Base-by-base conservation (phyloP, 306 rosid species). In the Trifolium fragiferum region DNA sequence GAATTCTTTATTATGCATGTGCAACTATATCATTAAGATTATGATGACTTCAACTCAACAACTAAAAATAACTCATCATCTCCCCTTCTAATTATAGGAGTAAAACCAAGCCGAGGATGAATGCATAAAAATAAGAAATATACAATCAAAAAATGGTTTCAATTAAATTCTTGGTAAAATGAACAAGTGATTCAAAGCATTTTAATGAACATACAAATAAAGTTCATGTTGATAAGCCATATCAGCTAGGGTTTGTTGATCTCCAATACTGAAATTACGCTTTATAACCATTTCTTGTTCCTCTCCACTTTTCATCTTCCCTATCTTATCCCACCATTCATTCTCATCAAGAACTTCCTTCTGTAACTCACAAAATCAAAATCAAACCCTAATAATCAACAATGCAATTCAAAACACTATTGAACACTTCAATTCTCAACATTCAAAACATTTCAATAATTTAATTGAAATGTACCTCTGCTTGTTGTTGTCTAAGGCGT, bases 261-360 rank as follows among this genome's bases (percentile, higher is more conserved):
- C 96, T 16, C 69, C 74, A 25, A 90, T 73, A 75, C 89, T 86
- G 43, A 83, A 93, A 83, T 82, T 76, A 21, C 82, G 90, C 87
- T 87, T 89, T 66, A 91, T 85, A 53, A 93, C 74, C 88, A 91
- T 72, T 78, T 93, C 98, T 25, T 87, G 90, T 62, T 86, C 97
- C 57, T 82, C 86, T 78, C 94, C 93, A 76, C 66, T 64, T 78
- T 87, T 88, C 90, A 93, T 87, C 84, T 84, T 86, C 80, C 84
- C 89, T 73, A 93, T 88, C 81, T 88, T 91, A 43, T 80, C 85
- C 96, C 91, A 86, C 92, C 93, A 93, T 67, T 91, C 98, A 72
- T 78, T 89, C 80, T 85, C 89, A 77, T 89, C 91, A 53, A 93
- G 79, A 44, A 84, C 86, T 75, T 93, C 98, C 87, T 87, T 83